These are phyloP conservation scores for Populus hybrid DNA, from an alignment of 441 rosid genomes.

Conservation along the genomic window DNA sequence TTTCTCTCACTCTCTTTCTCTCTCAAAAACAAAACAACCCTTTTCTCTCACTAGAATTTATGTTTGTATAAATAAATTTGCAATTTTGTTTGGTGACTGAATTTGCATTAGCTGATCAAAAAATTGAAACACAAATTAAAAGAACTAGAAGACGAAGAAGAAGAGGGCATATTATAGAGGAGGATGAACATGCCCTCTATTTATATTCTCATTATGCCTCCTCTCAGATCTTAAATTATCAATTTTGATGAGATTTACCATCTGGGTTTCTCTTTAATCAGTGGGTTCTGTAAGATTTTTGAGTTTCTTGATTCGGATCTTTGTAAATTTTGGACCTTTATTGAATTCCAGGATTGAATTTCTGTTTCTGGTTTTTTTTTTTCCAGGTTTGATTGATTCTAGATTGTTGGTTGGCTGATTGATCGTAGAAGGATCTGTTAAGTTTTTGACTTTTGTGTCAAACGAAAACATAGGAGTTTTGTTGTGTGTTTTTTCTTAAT, in stretches of 20 bases:
- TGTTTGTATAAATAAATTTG: slow-evolving; percentile 9
- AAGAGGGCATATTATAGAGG: slow-evolving; percentile 34
- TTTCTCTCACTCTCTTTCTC: slow-evolving; percentile 21
- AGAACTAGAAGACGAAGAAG: slow-evolving; percentile 5
- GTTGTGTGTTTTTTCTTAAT: slow-evolving; percentile 12
- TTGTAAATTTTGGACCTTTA: slow-evolving; percentile 12
- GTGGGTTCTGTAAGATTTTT: slow-evolving; percentile 35
- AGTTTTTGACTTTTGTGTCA: slow-evolving; percentile 12
- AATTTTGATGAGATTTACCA: slow-evolving; percentile 32
- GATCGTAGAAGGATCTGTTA: slow-evolving; percentile 38
- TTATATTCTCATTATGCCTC: slow-evolving; percentile 24
- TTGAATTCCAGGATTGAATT: slow-evolving; percentile 21
- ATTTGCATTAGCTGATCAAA: slow-evolving; percentile 29
- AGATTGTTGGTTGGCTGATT: slow-evolving; percentile 25
- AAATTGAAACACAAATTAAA: slow-evolving; percentile 21
- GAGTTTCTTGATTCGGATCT: slow-evolving; percentile 35
- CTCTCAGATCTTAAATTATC: slow-evolving; percentile 48
- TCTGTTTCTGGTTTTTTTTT: slow-evolving; percentile 9
- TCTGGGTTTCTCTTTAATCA: slow-evolving; percentile 40
- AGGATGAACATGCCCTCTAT: slow-evolving; percentile 44
- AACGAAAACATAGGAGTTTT: neutral
- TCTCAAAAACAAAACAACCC: slow-evolving; percentile 14
- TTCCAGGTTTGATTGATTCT: slow-evolving; percentile 31
- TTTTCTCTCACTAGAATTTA: slow-evolving; percentile 8
- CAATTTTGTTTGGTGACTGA: slow-evolving; percentile 24